A percentile compares a stretch with the other conserved stretches of the same genome.
phyloP scores from a whole-genome alignment of 2,329 filamentous ascomycete species.

The Pseudocercospora fijiensis region DNA sequence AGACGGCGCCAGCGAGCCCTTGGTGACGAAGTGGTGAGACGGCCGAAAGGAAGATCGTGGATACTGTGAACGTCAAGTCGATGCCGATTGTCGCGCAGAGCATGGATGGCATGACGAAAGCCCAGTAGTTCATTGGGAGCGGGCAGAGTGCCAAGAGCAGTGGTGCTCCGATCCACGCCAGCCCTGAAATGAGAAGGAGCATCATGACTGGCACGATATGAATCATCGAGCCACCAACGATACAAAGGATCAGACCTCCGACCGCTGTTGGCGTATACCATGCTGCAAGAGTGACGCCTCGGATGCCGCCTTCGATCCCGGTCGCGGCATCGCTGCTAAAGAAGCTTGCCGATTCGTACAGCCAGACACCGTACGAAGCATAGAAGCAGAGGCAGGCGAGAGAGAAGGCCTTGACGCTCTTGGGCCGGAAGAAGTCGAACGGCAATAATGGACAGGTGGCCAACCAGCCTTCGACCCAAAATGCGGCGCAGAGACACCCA shows the following conservation, averaged over 20 bases:
- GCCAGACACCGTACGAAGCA: conserved; percentile 38
- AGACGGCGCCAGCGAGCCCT: conserved; percentile 39
- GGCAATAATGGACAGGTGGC: conserved; percentile 39
- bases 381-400: conserved; percentile 40
- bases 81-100: conserved; percentile 39
- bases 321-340: conserved; percentile 26
- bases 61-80: conserved; percentile 41
- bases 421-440: conserved; percentile 38
- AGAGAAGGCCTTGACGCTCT: conserved; percentile 36
- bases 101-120: conserved; percentile 40
- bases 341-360: conserved; percentile 36
- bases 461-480: conserved; percentile 39
- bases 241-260: conserved; percentile 37
- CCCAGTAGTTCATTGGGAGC: conserved; percentile 38
- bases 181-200: conserved; percentile 35
- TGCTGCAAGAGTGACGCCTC: conserved; percentile 34
- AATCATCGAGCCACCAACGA: conserved; percentile 34
- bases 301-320: conserved; percentile 23
- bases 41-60: conserved; percentile 36
- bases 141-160: conserved; percentile 38
- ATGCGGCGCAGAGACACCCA: conserved; percentile 29
- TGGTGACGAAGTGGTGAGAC: conserved; percentile 37
- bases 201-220: conserved; percentile 35
- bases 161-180: conserved; percentile 40
- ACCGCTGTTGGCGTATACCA: conserved; percentile 41